Conservation (phyloP, 2,329 filamentous ascomycete species). For the Trichoderma arundinaceum region DNA sequence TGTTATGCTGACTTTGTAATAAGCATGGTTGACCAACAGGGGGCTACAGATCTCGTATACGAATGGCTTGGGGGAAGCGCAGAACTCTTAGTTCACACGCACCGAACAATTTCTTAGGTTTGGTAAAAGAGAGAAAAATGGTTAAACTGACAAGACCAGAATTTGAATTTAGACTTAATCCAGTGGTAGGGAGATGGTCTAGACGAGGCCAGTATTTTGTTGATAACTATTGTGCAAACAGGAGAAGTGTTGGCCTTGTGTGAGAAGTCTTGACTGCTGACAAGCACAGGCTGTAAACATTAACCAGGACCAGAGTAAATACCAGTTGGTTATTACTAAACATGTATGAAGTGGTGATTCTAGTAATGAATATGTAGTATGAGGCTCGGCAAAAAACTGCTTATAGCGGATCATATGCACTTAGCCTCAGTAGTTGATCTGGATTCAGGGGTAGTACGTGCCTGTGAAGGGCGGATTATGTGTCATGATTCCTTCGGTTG, state of each 20-base stretch:
- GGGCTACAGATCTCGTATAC: constrained; percentile 27
- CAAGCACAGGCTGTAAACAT: constrained; percentile 30
- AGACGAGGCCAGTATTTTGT: constrained; percentile 27
- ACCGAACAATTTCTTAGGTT: constrained; percentile 26
- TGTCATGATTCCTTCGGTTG: background rate
- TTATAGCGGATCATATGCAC: background rate
- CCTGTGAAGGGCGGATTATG: background rate
- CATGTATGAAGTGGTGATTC: constrained; percentile 3
- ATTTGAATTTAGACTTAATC: constrained; percentile 28
- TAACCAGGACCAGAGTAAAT: constrained; percentile 8
- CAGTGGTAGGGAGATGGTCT: constrained; percentile 29
- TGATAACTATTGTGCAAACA: constrained; percentile 27
- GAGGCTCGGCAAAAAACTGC: background rate
- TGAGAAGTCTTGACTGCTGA: constrained; percentile 32
- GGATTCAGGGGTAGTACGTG: background rate
- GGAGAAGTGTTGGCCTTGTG: constrained; percentile 22
- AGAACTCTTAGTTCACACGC: constrained; percentile 23
- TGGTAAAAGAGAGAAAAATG: constrained; percentile 4
- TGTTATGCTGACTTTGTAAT: constrained; percentile 32
- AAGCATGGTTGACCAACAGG: constrained; percentile 32
- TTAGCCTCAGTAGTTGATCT: background rate
- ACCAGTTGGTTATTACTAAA: constrained; percentile 4
- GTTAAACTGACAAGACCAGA: constrained; percentile 31
- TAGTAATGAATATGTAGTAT: background rate
- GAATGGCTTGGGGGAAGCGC: constrained; percentile 30